These are phyloP conservation scores for Apiospora rasikravindrae DNA, from an alignment of 2,329 filamentous ascomycete genomes.

Conservation along the genomic window DNA sequence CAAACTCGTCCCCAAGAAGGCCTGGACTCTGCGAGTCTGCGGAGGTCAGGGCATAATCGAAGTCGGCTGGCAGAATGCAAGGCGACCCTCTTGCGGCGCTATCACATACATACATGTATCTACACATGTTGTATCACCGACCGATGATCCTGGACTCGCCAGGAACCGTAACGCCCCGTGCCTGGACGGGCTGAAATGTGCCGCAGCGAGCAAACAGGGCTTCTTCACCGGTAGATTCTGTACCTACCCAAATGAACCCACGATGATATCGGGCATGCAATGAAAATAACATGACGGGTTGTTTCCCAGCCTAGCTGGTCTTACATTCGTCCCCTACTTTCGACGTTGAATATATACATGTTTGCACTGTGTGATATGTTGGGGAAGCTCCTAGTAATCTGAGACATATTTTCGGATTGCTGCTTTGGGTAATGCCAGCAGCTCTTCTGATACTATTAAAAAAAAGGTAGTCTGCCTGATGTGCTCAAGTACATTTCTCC, in stretches of 20 bases:
- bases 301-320: neutral
- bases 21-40: too few species aligned
- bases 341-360: neutral
- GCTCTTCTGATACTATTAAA: neutral
- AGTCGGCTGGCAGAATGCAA: neutral
- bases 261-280: neutral
- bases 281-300: neutral
- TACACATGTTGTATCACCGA: conserved; percentile 7
- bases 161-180: conserved; percentile 5
- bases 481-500: neutral
- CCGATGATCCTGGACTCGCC: neutral
- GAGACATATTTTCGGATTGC: neutral
- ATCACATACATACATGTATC: neutral
- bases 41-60: neutral
- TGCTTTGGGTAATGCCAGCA: neutral
- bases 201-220: neutral
- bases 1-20: neutral
- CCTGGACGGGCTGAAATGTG: neutral
- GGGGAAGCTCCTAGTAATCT: neutral
- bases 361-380: neutral
- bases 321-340: neutral
- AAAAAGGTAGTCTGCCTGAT: neutral
- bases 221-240: neutral
- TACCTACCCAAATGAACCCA: neutral
- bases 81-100: neutral